Base-by-base conservation (phyloP, 2,329 filamentous ascomycete genomes). In the Pseudocercospora crystallina region DNA sequence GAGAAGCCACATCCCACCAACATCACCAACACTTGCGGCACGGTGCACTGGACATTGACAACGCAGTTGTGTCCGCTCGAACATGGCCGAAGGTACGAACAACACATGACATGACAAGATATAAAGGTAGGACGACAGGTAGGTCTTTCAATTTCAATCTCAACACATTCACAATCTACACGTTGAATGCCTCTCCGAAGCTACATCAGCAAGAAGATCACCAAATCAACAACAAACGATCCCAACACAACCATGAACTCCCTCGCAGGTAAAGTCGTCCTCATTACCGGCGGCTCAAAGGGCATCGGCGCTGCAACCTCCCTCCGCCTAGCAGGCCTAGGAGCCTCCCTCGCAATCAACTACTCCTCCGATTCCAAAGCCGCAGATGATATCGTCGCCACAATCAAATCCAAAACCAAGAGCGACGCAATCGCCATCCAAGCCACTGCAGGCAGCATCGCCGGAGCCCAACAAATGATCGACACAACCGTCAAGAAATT, bases 331-430 rank as follows among this genome's bases (percentile, higher is more conserved):
- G 69, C 68, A 10, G 57, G 59, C 17, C 62, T 69, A 17, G 76
- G 76, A 13, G 76, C 74, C 29, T 71, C 66, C 40, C 65, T 79
- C 7, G 73, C 73, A 3, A 67, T 79, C 55, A 76, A 75, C 75
- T 88, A 88, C 69, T 73, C 77, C 48, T 78, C 77, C 43, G 80
- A 81, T 60, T 67, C 75, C 31, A 65, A 69, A 15, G 73, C 80
- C 0, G 85, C 85, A 15, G 75, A 85, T 5, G 68, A 70, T 7
- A 64, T 84, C 0, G 74, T 84, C 31, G 43, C 69, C 4, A 56
- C 74, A 35, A 76, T 82, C 33, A 41, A 47, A n/a, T 31, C 30
- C 15, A 17, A 36, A 36, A 73, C 73, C 26, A 39, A 65, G 3
- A 69, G 76, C 43, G 72, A 74, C 3, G 76, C 77, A 5, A 64